Percentiles rank a stretch among this genome's conserved stretches.
Conservation (phyloP, 1,284 basidiomycete genomes). For the Ustilago hordei region DNA sequence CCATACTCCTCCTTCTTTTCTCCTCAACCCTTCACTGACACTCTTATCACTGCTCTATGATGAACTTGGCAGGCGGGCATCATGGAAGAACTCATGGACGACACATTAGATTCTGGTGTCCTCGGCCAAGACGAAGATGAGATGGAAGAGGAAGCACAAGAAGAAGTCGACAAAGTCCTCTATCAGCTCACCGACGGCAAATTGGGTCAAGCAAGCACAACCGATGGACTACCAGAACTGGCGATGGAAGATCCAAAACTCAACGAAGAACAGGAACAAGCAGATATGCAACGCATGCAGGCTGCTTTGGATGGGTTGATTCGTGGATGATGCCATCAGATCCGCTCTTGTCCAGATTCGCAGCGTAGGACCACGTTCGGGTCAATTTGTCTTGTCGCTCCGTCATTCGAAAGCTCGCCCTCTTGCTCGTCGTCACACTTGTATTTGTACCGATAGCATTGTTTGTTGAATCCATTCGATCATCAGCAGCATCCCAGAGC, state of each 20-base stretch:
- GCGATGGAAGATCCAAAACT: conserved; percentile 45
- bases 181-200: conserved; percentile 97
- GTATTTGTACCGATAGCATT: conserved; percentile 11
- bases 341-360: no score
- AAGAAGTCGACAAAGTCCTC: conserved; percentile 95
- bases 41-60: background rate
- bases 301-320: conserved; percentile 65
- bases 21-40: background rate
- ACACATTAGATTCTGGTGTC: conserved; percentile 70
- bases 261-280: conserved; percentile 51
- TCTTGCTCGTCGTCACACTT: conserved; percentile 5
- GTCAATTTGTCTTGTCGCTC: background rate
- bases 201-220: conserved; percentile 65
- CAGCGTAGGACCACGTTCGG: no score
- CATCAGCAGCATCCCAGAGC: background rate
- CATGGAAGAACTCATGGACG: conserved; percentile 71
- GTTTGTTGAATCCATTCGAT: background rate
- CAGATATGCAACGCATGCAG: conserved; percentile 67
- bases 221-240: conserved; percentile 58
- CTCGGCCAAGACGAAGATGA: conserved; percentile 83
- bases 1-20: background rate
- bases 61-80: conserved; percentile 67
- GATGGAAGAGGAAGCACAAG: conserved; percentile 94
- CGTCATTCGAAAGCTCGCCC: background rate
- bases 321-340: conserved; percentile 36